These are phyloP conservation scores for Chenopodium quinoa DNA, from an alignment of 148 eudicot species.

Conservation along the genomic window DNA sequence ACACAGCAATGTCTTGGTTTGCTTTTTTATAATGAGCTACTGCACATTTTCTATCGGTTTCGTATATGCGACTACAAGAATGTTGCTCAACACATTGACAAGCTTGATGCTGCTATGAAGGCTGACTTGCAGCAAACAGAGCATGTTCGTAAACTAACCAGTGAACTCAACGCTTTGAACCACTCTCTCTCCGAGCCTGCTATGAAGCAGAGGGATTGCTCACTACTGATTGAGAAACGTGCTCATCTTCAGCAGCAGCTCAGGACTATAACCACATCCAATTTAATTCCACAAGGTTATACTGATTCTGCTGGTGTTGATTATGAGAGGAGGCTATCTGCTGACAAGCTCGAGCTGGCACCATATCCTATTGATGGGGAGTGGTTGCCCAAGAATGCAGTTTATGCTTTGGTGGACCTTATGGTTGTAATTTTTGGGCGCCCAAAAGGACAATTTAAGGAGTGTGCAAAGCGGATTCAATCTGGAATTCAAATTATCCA, in stretches of 20 bases:
- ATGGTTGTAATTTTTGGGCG: slow-evolving; percentile 73
- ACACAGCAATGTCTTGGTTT: slow-evolving; percentile 78
- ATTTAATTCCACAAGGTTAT: slow-evolving; percentile 37
- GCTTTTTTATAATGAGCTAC: slow-evolving; percentile 78
- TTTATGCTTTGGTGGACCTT: slow-evolving; percentile 89
- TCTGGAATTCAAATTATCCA: slow-evolving; percentile 71
- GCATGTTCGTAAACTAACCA: slow-evolving; percentile 48
- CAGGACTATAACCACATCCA: slow-evolving; percentile 36
- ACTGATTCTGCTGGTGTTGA: slow-evolving; percentile 61
- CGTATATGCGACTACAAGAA: slow-evolving; percentile 91
- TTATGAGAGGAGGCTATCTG: slow-evolving; percentile 51
- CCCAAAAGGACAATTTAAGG: slow-evolving; percentile 92
- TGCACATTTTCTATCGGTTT: slow-evolving; percentile 86
- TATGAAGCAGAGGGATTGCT: slow-evolving; percentile 51
- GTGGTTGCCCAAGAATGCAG: slow-evolving; percentile 94
- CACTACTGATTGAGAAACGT: slow-evolving; percentile 50
- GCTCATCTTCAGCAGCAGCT: slow-evolving; percentile 69
- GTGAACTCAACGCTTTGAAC: slow-evolving; percentile 57
- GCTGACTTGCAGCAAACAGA: slow-evolving; percentile 65
- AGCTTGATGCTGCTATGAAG: slow-evolving; percentile 84
- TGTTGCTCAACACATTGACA: slow-evolving; percentile 77
- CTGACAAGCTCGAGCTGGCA: slow-evolving; percentile 79
- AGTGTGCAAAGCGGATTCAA: slow-evolving; percentile 81
- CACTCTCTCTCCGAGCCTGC: slow-evolving; percentile 55
- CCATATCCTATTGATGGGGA: slow-evolving; percentile 95